A percentile compares a stretch with the other conserved stretches of the same genome.
Conservation (phyloP, 306 rosid genomes). For the Cicer judaicum region DNA sequence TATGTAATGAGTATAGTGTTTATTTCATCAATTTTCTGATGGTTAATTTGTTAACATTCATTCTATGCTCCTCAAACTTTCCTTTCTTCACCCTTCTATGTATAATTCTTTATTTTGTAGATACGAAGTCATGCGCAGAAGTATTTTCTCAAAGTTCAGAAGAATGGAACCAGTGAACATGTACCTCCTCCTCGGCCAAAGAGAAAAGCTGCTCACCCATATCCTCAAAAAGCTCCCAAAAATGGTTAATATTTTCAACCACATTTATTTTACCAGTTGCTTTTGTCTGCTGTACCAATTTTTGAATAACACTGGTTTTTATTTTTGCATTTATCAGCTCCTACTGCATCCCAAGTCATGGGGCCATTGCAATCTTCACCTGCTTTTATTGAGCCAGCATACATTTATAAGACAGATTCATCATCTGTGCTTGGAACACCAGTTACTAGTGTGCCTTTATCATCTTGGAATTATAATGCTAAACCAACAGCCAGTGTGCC, state of each 20-base stretch:
- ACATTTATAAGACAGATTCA: constrained; percentile 62
- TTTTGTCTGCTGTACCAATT: constrained; percentile 20
- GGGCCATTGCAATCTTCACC: constrained; percentile 66
- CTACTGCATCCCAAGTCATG: constrained; percentile 50
- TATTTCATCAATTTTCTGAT: constrained; percentile 31
- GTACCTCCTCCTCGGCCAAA: constrained; percentile 98
- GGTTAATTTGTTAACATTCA: not conserved
- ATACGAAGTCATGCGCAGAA: constrained; percentile 98
- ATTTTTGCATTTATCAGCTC: constrained; percentile 52
- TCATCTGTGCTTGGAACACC: constrained; percentile 70
- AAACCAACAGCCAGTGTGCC: constrained; percentile 52
- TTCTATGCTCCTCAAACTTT: not conserved
- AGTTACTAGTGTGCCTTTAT: constrained; percentile 52
- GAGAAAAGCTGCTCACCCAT: constrained; percentile 93
- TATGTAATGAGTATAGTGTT: constrained; percentile 23
- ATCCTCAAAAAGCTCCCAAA: constrained; percentile 95
- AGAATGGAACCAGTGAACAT: constrained; percentile 85
- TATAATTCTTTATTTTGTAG: constrained; percentile 51
- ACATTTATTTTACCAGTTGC: constrained; percentile 14
- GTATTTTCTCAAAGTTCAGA: constrained; percentile 93
- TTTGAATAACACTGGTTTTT: constrained; percentile 29
- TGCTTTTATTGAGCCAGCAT: constrained; percentile 60
- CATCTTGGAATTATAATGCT: constrained; percentile 70
- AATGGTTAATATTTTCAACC: constrained; percentile 51
- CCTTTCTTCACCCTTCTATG: not conserved